phyloP scores from a whole-genome alignment of 352 stramenopile species.

The Phytophthora sp. region DNA sequence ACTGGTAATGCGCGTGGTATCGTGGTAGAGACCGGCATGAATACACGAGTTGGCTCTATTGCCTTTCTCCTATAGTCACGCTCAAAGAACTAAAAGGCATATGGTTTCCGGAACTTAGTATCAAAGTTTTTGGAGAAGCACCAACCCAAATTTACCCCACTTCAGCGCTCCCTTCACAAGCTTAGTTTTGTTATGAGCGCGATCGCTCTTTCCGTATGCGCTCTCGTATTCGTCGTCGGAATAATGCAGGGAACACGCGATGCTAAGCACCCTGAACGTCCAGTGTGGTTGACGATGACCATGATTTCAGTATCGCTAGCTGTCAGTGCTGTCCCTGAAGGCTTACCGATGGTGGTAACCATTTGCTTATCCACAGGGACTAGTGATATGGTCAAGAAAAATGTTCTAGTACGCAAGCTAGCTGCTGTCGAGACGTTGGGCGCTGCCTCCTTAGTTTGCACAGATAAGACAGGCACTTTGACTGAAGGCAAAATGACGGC shows the following conservation, averaged over 20 bases:
- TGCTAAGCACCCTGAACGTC: conserved; percentile 68
- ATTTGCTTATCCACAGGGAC: conserved; percentile 80
- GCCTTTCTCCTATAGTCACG: conserved; percentile 48
- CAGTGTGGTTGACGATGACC: conserved; percentile 92
- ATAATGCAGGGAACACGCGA: conserved; percentile 63
- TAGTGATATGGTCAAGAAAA: conserved; percentile 74
- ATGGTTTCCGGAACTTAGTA: conserved; percentile 56
- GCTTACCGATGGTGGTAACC: conserved; percentile 83
- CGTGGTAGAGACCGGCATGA: conserved; percentile 80
- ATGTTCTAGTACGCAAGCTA: conserved; percentile 88
- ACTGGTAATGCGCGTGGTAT: conserved; percentile 73
- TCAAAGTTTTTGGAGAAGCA: conserved; percentile 61
- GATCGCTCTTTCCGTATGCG: conserved; percentile 79
- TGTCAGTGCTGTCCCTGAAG: conserved; percentile 79
- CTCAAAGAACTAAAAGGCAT: conserved; percentile 1
- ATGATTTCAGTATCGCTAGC: conserved; percentile 93
- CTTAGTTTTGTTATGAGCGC: conserved; percentile 93
- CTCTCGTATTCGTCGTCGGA: conserved; percentile 92
- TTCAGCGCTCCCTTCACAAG: conserved; percentile 94
- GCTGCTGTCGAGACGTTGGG: conserved; percentile 85
- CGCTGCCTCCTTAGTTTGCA: conserved; percentile 92
- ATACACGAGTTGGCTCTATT: conserved; percentile 74
- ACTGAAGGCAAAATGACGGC: conserved; percentile 90
- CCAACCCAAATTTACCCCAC: conserved; percentile 82
- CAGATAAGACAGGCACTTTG: conserved; percentile 96